Conservation (phyloP, 495 filamentous ascomycete species). For the Cladorrhinum samala region DNA sequence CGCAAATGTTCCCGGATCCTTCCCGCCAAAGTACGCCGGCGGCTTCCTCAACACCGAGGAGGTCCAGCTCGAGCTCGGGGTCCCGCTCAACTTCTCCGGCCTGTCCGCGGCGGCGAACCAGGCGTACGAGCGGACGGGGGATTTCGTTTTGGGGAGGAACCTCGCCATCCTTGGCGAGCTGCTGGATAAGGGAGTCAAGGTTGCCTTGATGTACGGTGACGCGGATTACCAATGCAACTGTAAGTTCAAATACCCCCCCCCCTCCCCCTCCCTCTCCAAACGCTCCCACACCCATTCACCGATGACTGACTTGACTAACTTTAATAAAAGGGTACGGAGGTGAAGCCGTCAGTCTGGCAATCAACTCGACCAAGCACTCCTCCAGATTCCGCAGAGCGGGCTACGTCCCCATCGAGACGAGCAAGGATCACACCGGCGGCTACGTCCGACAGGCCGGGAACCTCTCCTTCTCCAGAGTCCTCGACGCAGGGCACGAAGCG, state of each 20-base stretch:
- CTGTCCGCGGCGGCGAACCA: conserved; percentile 41
- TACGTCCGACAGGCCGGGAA: conserved; percentile 55
- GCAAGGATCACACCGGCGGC: conserved; percentile 46
- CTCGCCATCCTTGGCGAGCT: conserved; percentile 44
- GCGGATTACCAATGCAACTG: conserved; percentile 60
- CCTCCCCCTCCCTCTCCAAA: neutral
- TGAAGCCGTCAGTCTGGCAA: conserved; percentile 49
- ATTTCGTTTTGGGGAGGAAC: conserved; percentile 38
- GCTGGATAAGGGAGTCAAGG: conserved; percentile 51
- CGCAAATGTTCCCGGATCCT: conserved; percentile 45
- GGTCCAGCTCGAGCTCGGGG: conserved; percentile 56
- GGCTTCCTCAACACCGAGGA: conserved; percentile 55
- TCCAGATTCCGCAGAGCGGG: conserved; percentile 38
- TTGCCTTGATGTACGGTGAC: conserved; percentile 59
- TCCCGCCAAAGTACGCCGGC: conserved; percentile 53
- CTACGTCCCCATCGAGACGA: conserved; percentile 45
- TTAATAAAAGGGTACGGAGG: conserved; percentile 45
- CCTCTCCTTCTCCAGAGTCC: conserved; percentile 56
- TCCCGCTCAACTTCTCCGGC: conserved; percentile 60
- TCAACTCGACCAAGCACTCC: conserved; percentile 31
- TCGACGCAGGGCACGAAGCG: conserved; percentile 52
- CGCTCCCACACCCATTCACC: too few relatives aligned
- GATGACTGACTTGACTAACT: too few relatives aligned
- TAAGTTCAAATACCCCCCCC: too few relatives aligned
- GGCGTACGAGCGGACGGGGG: conserved; percentile 49